phyloP scores from a whole-genome alignment of 2,329 filamentous ascomycete genomes.

The Monosporascus sp. region DNA sequence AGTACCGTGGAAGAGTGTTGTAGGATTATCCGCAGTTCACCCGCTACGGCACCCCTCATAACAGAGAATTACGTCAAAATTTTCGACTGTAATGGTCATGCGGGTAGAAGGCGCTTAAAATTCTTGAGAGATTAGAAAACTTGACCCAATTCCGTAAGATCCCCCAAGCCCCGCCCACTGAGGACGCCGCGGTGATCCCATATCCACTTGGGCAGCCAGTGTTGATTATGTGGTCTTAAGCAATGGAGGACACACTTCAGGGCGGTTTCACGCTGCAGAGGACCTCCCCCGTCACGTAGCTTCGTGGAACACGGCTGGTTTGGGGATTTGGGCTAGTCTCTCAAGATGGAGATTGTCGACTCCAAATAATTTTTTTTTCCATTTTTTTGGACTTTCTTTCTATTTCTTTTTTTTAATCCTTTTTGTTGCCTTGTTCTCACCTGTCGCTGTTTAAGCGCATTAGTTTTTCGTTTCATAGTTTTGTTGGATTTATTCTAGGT shows the following conservation, averaged over 20 bases:
- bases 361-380: constrained; percentile 31
- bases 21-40: constrained; percentile 3
- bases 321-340: constrained; percentile 51
- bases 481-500: too few species aligned
- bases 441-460: too few species aligned
- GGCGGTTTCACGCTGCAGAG: constrained; percentile 70
- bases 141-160: constrained; percentile 51
- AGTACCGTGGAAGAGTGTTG: background rate
- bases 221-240: constrained; percentile 60
- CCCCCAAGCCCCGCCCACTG: constrained; percentile 55
- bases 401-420: too few species aligned
- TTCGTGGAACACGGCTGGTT: constrained; percentile 60
- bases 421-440: background rate
- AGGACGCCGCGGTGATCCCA: constrained; percentile 61
- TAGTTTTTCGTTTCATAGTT: too few species aligned
- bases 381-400: constrained; percentile 20
- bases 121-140: constrained; percentile 32
- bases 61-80: constrained; percentile 7
- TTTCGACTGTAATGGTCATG: constrained; percentile 58
- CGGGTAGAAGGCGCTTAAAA: constrained; percentile 50
- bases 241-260: constrained; percentile 65
- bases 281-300: constrained; percentile 66
- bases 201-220: constrained; percentile 64
- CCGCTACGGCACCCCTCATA: background rate
- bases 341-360: constrained; percentile 52